These are phyloP conservation scores for Beauveria pseudobassiana DNA, from an alignment of 2,329 filamentous ascomycete genomes.

Conservation along the genomic window DNA sequence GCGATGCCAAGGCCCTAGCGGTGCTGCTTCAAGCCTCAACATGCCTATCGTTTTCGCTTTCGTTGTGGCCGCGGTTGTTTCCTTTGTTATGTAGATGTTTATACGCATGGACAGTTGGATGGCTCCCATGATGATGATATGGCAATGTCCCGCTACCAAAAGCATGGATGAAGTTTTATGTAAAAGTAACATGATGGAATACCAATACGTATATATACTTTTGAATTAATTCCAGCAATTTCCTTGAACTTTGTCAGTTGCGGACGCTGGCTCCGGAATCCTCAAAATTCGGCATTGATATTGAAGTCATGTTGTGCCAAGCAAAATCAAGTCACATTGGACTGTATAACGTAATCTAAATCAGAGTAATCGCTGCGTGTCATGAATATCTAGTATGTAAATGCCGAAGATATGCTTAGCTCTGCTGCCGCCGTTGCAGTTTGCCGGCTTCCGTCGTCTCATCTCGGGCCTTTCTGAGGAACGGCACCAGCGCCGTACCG, in stretches of 20 bases:
- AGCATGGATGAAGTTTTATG: neutral
- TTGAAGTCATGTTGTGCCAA: no score
- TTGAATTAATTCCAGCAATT: neutral
- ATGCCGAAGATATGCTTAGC: neutral
- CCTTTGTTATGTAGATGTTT: neutral
- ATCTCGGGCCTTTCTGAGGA: slow-evolving; percentile 80
- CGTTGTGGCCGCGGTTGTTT: neutral
- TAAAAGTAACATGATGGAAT: neutral
- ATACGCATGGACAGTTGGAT: neutral
- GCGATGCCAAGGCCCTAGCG: neutral
- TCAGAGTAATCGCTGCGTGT: neutral
- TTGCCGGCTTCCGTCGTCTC: slow-evolving; percentile 53
- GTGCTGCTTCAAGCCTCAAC: neutral
- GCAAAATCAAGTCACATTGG: no score
- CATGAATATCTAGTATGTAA: neutral
- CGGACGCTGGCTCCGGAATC: no score
- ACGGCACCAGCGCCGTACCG: slow-evolving; percentile 80
- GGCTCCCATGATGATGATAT: neutral
- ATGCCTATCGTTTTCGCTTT: neutral
- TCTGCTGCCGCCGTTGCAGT: slow-evolving; percentile 17
- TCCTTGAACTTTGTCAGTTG: no score
- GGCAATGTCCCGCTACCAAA: neutral
- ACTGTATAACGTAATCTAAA: neutral
- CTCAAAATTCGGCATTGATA: no score
- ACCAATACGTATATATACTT: neutral